phyloP scores from a whole-genome alignment of 192 early-diverging fungal genomes.

The Phycomyces nitens region DNA sequence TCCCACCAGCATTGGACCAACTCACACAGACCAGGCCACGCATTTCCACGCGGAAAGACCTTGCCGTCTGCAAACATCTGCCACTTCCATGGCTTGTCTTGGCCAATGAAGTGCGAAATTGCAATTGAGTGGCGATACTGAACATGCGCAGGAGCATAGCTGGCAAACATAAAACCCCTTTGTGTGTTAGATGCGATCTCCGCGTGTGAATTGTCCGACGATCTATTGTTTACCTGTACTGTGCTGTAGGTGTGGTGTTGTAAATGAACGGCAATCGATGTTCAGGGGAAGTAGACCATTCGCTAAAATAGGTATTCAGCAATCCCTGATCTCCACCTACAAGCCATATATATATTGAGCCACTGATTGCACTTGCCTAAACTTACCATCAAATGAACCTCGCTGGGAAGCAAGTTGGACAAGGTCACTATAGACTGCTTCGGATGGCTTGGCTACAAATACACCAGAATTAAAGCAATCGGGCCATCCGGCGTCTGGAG shows the following conservation, averaged over 20 bases:
- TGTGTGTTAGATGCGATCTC: neutral
- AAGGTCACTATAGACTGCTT: slow-evolving; percentile 48
- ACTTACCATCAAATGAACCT: slow-evolving; percentile 83
- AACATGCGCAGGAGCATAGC: slow-evolving; percentile 74
- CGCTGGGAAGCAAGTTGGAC: slow-evolving; percentile 46
- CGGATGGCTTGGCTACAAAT: slow-evolving; percentile 67
- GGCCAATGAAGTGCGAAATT: slow-evolving; percentile 89
- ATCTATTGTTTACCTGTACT: slow-evolving; percentile 59
- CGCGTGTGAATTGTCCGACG: neutral
- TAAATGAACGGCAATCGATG: slow-evolving; percentile 84
- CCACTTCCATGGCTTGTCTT: slow-evolving; percentile 86
- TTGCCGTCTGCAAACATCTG: slow-evolving; percentile 59
- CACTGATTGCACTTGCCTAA: slow-evolving; percentile 10
- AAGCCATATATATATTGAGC: slow-evolving; percentile 12
- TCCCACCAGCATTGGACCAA: slow-evolving; percentile 74
- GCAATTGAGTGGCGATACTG: slow-evolving; percentile 69
- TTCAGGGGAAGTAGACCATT: slow-evolving; percentile 63
- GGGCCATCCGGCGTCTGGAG: slow-evolving; percentile 94
- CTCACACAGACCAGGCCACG: slow-evolving; percentile 47
- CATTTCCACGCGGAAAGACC: slow-evolving; percentile 43
- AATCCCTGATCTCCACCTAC: slow-evolving; percentile 91
- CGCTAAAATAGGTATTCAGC: slow-evolving; percentile 81
- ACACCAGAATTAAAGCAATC: slow-evolving; percentile 98
- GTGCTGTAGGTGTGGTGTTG: slow-evolving; percentile 82
- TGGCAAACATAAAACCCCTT: slow-evolving; percentile 29